Evolutionary conservation across 73 alveolate genomes (phyloP).

Genomic region (Tetrahymena thermophila): DNA sequence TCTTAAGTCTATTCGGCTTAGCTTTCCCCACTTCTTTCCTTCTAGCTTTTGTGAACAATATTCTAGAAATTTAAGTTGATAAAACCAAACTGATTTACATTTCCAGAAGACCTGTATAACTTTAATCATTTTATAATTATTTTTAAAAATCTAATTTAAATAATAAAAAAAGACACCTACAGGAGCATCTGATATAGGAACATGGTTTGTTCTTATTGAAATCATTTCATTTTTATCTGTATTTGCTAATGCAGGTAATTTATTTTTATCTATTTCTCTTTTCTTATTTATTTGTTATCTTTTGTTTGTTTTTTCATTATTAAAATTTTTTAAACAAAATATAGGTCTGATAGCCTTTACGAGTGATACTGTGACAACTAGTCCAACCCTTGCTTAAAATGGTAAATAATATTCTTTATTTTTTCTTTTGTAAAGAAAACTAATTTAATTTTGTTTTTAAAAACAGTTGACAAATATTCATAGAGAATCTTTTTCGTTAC

Average conservation of each 20-base stretch:
- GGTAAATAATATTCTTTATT: not conserved
- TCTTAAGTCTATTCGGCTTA: slow-evolving; percentile 33
- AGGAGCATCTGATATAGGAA: slow-evolving; percentile 52
- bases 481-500: not conserved
- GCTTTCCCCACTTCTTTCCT: slow-evolving; percentile 48
- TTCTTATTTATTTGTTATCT: not conserved
- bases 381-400: not conserved
- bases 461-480: not conserved
- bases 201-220: slow-evolving; percentile 37
- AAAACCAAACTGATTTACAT: slow-evolving; percentile 14
- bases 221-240: slow-evolving; percentile 28
- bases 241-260: slow-evolving; percentile 48
- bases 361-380: not conserved
- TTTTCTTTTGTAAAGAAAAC: too few relatives aligned
- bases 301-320: too few relatives aligned
- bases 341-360: slow-evolving; percentile 19
- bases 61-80: slow-evolving; percentile 37
- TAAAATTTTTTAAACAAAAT: not conserved
- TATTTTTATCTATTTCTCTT: too few relatives aligned
- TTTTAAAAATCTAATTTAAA: not conserved
- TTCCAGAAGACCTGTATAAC: slow-evolving; percentile 39
- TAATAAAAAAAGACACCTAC: slow-evolving; percentile 1
- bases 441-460: not conserved
- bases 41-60: slow-evolving; percentile 23
- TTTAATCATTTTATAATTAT: not conserved